Evolutionary conservation across 108 stramenopile genomes (phyloP).

Genomic region (Fragilaria crotonensis): DNA sequence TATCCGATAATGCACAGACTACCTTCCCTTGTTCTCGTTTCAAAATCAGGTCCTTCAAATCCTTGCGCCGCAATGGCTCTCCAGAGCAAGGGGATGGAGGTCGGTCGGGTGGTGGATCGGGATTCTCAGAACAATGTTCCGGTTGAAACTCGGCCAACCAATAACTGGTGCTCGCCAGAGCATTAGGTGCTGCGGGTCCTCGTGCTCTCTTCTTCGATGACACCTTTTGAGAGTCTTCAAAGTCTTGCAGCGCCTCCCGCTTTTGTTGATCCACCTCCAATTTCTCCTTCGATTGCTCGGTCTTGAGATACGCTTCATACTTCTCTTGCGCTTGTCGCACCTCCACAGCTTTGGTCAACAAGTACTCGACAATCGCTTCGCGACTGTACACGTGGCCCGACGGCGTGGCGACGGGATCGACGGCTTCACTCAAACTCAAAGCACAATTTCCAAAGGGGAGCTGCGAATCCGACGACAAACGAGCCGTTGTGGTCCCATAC

Average conservation of each 20-base stretch:
- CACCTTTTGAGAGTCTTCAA: too few species aligned
- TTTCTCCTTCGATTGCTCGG: constrained; percentile 14
- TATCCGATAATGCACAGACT: constrained; percentile 73
- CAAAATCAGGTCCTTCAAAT: constrained; percentile 52
- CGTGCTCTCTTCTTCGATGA: constrained; percentile 14
- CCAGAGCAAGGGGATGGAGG: constrained; percentile 80
- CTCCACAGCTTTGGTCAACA: constrained; percentile 61
- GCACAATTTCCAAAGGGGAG: constrained; percentile 77
- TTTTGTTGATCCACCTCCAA: constrained; percentile 34
- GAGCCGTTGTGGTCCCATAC: constrained; percentile 68
- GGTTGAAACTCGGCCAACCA: constrained; percentile 84
- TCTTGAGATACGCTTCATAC: constrained; percentile 29
- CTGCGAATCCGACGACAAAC: constrained; percentile 64
- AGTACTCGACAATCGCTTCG: constrained; percentile 65
- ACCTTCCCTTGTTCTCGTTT: constrained; percentile 29
- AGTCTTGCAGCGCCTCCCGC: too few species aligned
- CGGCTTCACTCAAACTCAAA: constrained; percentile 43
- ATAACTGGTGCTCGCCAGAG: constrained; percentile 50
- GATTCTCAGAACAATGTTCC: constrained; percentile 11
- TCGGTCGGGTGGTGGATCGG: constrained; percentile 57
- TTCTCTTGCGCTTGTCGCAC: constrained; percentile 33
- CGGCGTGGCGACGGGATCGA: constrained; percentile 34
- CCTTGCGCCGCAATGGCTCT: constrained; percentile 68
- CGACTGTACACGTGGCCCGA: constrained; percentile 63
- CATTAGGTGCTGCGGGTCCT: constrained; percentile 12